Evolutionary conservation across 2,329 filamentous ascomycete genomes (phyloP), one percentile per base, ranked within the genome.

Genomic region (Diaporthe vexans): DNA sequence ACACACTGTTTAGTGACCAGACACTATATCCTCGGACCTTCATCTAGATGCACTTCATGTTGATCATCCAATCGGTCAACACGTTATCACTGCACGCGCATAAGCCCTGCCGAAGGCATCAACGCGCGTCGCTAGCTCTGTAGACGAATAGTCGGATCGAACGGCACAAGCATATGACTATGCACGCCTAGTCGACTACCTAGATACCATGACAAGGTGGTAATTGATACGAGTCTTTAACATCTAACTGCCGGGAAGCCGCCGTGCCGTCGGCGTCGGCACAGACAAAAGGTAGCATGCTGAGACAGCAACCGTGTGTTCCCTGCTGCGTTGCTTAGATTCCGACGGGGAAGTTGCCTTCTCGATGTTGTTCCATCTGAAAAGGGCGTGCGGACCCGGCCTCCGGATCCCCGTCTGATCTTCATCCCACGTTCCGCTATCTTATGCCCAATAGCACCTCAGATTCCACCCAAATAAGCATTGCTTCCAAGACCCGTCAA

Each of bases 291-390:
- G 29, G 46, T 1, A 40, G 63, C 46, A 67, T 35, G 63, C 63
- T 67, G 63, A 67, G 63, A 67, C 63, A 52, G 11, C 46, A 67
- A 52, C 29, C 63, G 63, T 19, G 63, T 13, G 46, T 67, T 48
- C 29, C 63, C 63, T 67, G 63, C 10, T 24, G 43, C 24, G 48
- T 26, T 67, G 17, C 13, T 51, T 37, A 24, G 46, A 13, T 52
- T 19, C 8, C n/a, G 63, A 67, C 63, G 61, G 61, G 61, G 46
- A 52, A 52, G 21, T 35, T 52, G 61, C 61, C 46, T 67, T 37
- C 29, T 52, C 61, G 21, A 37, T 67, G 13, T 37, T 67, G 61
- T 67, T 67, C 63, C 63, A 67, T 67, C 63, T 67, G 63, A 52
- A 67, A 67, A 52, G 8, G 0, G 13, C 21, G n/a, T 26, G n/a